These are phyloP conservation scores for Aspergillus bridgeri DNA, from an alignment of 495 filamentous ascomycete genomes.

Conservation along the genomic window DNA sequence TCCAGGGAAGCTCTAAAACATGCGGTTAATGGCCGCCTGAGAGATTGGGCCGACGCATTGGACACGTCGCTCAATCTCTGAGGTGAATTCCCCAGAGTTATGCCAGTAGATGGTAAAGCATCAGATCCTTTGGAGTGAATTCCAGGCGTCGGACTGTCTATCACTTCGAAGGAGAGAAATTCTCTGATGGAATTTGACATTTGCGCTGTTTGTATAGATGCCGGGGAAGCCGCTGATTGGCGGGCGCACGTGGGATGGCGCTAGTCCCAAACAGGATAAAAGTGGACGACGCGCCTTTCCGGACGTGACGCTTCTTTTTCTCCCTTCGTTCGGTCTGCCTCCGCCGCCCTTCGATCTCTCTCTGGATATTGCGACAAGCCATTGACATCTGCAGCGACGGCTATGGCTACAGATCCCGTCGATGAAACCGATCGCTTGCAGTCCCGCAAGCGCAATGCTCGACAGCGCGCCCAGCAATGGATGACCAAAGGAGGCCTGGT, in stretches of 20 bases:
- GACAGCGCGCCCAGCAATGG: slow-evolving; percentile 54
- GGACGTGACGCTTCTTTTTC: slow-evolving; percentile 20
- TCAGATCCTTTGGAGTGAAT: too few relatives aligned
- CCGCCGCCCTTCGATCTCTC: not conserved
- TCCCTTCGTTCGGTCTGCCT: slow-evolving; percentile 6
- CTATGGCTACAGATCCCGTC: slow-evolving; percentile 20
- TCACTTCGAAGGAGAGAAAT: too few relatives aligned
- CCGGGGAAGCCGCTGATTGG: not conserved
- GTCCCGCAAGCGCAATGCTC: slow-evolving; percentile 23
- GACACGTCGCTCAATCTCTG: not conserved
- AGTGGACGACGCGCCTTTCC: slow-evolving; percentile 40
- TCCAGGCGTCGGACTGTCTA: too few relatives aligned
- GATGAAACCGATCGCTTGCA: slow-evolving; percentile 17
- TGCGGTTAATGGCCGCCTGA: not conserved
- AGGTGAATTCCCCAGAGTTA: not conserved
- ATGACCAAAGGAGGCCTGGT: slow-evolving; percentile 63
- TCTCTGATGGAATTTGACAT: not conserved
- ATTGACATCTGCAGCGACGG: not conserved
- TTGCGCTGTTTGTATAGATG: not conserved
- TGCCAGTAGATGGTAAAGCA: too few relatives aligned
- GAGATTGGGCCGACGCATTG: not conserved
- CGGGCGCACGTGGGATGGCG: not conserved
- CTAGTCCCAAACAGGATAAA: slow-evolving; percentile 35
- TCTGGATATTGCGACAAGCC: not conserved
- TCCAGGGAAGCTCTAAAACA: not conserved